Evolutionary conservation across 192 early-diverging fungal genomes (phyloP).

Genomic region (Coemansia sp.): DNA sequence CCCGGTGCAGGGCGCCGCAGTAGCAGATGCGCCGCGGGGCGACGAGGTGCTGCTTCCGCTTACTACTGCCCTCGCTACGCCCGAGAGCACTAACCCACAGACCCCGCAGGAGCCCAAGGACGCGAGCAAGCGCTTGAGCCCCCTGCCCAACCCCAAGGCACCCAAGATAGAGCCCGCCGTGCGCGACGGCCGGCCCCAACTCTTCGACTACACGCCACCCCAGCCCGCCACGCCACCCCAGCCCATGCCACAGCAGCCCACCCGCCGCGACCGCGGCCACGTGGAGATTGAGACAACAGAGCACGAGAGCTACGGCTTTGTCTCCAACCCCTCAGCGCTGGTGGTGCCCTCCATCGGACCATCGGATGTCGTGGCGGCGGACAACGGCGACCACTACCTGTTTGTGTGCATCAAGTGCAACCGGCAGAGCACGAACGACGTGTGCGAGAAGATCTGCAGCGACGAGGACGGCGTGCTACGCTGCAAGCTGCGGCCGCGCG

Average conservation of each 20-base stretch:
- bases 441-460: conserved; percentile 55
- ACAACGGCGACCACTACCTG: conserved; percentile 36
- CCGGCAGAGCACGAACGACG: conserved; percentile 51
- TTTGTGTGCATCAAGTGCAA: conserved; percentile 55
- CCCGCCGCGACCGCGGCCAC: conserved; percentile 35
- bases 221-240: conserved; percentile 2
- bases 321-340: conserved; percentile 44
- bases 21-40: background rate
- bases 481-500: conserved; percentile 47
- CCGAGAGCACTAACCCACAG: conserved; percentile 7
- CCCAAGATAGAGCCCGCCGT: conserved; percentile 33
- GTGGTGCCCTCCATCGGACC: conserved; percentile 6
- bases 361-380: background rate
- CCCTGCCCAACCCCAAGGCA: conserved; percentile 50
- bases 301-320: conserved; percentile 46
- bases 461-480: conserved; percentile 51
- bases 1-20: conserved; percentile 13
- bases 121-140: conserved; percentile 25
- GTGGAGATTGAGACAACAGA: conserved; percentile 47
- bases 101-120: conserved; percentile 22
- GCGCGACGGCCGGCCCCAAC: conserved; percentile 42
- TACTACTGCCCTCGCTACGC: conserved; percentile 3
- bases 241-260: background rate
- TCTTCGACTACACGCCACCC: conserved; percentile 39
- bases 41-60: conserved; percentile 44